A percentile compares a stretch with the other conserved stretches of the same genome.
Evolutionary conservation across 2,329 filamentous ascomycete species (phyloP).

Genomic region (Xylaria hypoxylon): DNA sequence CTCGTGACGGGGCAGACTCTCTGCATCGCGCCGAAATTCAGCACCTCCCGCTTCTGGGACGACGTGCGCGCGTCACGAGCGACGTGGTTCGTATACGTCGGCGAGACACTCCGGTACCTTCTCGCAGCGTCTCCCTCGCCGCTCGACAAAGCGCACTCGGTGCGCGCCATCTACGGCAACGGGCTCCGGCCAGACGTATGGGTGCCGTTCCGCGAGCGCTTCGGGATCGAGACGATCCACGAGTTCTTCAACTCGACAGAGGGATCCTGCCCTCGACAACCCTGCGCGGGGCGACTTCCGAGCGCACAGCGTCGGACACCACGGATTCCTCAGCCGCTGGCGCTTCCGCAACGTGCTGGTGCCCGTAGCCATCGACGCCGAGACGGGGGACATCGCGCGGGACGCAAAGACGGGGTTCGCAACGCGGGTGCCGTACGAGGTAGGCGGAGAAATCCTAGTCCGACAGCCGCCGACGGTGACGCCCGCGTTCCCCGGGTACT

Average conservation of each 20-base stretch:
- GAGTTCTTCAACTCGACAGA: slow-evolving; percentile 87
- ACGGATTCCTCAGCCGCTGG: slow-evolving; percentile 71
- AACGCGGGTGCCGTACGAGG: slow-evolving; percentile 69
- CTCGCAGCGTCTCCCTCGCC: slow-evolving; percentile 74
- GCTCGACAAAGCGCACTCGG: slow-evolving; percentile 68
- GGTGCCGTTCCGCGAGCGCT: slow-evolving; percentile 72
- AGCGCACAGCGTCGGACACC: slow-evolving; percentile 75
- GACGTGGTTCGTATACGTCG: slow-evolving; percentile 81
- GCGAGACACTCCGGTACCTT: slow-evolving; percentile 80
- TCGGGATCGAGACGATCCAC: slow-evolving; percentile 70
- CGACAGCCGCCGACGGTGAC: slow-evolving; percentile 63
- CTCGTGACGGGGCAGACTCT: slow-evolving; percentile 66
- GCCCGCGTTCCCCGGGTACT: slow-evolving; percentile 75
- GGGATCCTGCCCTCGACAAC: slow-evolving; percentile 73
- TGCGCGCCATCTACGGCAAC: slow-evolving; percentile 73
- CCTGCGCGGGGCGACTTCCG: slow-evolving; percentile 70
- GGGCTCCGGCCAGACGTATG: slow-evolving; percentile 77
- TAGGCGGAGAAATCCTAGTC: slow-evolving; percentile 82
- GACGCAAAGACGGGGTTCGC: slow-evolving; percentile 77
- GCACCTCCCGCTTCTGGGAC: slow-evolving; percentile 75
- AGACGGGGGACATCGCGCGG: slow-evolving; percentile 73
- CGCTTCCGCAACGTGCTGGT: slow-evolving; percentile 66
- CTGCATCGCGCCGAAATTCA: slow-evolving; percentile 75
- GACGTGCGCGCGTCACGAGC: slow-evolving; percentile 76
- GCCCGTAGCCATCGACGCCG: slow-evolving; percentile 75